Percentiles rank a stretch among this genome's conserved stretches.
Conservation (phyloP, 768 basidiomycete genomes). For the Multifurca ochricompacta region DNA sequence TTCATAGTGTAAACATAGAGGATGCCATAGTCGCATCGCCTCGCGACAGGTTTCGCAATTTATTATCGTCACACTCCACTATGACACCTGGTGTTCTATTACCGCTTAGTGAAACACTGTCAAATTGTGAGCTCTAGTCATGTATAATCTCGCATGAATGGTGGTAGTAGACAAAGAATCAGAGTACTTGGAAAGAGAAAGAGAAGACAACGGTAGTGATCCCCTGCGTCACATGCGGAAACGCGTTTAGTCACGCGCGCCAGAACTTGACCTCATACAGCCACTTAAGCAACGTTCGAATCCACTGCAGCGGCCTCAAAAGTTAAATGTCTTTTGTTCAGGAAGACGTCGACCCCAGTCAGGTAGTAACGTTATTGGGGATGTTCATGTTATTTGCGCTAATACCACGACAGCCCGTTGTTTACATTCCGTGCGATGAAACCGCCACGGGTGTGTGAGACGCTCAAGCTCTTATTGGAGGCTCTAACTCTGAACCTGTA, state of each 20-base stretch:
- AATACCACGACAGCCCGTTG: conserved; percentile 6
- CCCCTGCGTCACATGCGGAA: not conserved
- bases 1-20: not conserved
- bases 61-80: not conserved
- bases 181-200: too few species aligned
- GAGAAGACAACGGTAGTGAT: too few species aligned
- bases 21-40: not conserved
- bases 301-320: not conserved
- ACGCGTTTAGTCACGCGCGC: not conserved
- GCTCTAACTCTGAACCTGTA: not conserved
- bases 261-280: too few species aligned
- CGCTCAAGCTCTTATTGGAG: not conserved
- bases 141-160: too few species aligned
- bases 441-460: not conserved
- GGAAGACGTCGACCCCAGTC: conserved; percentile 17
- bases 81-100: too few species aligned
- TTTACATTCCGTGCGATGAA: conserved; percentile 18
- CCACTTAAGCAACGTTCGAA: too few species aligned
- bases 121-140: too few species aligned
- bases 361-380: not conserved
- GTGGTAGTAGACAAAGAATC: too few species aligned
- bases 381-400: not conserved
- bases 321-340: conserved; percentile 4
- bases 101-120: too few species aligned
- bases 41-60: not conserved